Conservation (phyloP, 176 grass and related monocot species). For the Eleusine indica region DNA sequence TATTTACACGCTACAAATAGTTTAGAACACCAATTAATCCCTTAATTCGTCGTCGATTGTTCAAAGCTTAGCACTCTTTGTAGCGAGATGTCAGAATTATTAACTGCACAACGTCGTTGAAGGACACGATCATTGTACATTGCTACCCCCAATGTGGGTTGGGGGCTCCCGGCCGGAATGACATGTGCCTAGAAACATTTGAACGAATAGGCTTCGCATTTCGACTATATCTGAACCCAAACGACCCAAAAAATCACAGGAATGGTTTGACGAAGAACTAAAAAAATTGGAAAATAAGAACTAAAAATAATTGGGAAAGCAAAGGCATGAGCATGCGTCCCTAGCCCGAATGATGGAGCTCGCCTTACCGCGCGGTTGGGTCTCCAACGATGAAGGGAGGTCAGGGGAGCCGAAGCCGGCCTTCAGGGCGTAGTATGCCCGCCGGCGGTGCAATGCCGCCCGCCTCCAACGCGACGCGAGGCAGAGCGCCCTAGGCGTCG, state of each 20-base stretch:
- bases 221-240: not conserved
- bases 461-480: slow-evolving; percentile 44
- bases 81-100: not conserved
- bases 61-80: not conserved
- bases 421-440: not conserved
- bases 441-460: slow-evolving; percentile 14
- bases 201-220: not conserved
- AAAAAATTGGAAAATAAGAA: no score
- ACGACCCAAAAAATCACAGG: not conserved
- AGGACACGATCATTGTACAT: not conserved
- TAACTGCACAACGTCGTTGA: not conserved
- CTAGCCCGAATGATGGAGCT: not conserved
- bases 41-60: not conserved
- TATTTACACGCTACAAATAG: not conserved
- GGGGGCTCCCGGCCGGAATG: not conserved
- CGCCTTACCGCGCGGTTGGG: not conserved
- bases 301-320: no score
- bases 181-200: not conserved
- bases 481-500: slow-evolving; percentile 24
- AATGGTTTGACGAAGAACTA: not conserved
- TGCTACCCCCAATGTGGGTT: not conserved
- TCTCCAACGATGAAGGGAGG: not conserved
- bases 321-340: not conserved
- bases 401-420: not conserved
- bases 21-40: not conserved